Evolutionary conservation across 108 stramenopile genomes (phyloP), one percentile per base, ranked within the genome.

Genomic region (Cyclotella kingstonii): DNA sequence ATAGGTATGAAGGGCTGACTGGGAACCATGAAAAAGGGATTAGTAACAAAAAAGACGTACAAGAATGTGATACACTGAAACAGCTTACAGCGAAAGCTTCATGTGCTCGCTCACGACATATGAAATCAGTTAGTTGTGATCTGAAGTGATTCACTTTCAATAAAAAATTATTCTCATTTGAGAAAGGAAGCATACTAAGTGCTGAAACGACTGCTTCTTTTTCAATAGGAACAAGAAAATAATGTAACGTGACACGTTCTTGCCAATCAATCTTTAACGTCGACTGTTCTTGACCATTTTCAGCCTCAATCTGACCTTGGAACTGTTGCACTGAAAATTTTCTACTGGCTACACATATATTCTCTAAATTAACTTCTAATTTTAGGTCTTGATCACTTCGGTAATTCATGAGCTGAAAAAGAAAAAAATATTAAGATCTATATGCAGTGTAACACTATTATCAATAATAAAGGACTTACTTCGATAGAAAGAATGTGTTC

Each of bases 401-500:
- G 48, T 84, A 61, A 56, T 93, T 93, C 51, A 89, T 82, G 18
- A 84, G 50, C 78, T 84, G 36, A 17, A 8, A 28, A 54, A 1
- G 23, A 35, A 33, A 60, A 34, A 38, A 19, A 18, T 17, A 11
- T 18, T 28, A 29, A 39, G 38, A 57, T 47, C 49, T 34, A 40
- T 38, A 38, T 2, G 55, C 12, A 31, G 36, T 34, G 10, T 40
- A 7, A 15, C 41, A 26, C 42, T 56, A 11, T 26, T 4, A 23
- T 43, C 5, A 19, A 9, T 29, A 26, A 26, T 7, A 23, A 15
- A 34, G 18, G 25, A 38, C 79, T 64, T 68, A 84, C 80, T 77
- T 93, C 88, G 5, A 93, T 75, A 9, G 88, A 87, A 3, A 93
- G 66, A 28, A 87, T 75, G 36, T 82, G 55, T 58, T 88, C 88